phyloP scores from a whole-genome alignment of 2,329 filamentous ascomycete species.

The Sclerotinia trifoliorum region DNA sequence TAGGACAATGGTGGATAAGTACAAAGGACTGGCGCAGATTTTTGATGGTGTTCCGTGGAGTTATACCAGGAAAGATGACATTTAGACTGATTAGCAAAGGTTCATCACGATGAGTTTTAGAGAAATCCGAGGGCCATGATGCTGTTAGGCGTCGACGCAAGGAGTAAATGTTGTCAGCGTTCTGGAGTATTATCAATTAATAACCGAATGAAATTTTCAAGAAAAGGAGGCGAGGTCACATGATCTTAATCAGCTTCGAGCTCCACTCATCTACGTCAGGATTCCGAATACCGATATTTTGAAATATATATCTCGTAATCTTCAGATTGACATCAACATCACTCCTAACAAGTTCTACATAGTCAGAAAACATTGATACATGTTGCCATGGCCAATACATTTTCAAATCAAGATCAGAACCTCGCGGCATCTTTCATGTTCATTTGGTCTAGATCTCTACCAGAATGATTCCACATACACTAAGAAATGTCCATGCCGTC shows the following conservation, averaged over 20 bases:
- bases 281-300: background rate
- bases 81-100: background rate
- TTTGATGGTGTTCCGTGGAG: background rate
- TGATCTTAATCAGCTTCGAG: background rate
- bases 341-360: too few relatives aligned
- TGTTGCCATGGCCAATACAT: too few relatives aligned
- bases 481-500: constrained; percentile 1
- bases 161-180: too few relatives aligned
- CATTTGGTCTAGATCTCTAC: background rate
- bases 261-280: constrained; percentile 3
- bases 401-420: background rate
- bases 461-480: background rate
- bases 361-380: background rate
- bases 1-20: background rate
- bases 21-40: constrained; percentile 10
- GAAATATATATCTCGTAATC: background rate
- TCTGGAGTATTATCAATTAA: background rate
- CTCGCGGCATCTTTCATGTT: background rate
- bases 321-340: background rate
- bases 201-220: background rate
- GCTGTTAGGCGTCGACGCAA: too few relatives aligned
- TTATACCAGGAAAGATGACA: background rate
- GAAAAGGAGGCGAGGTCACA: background rate
- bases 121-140: background rate
- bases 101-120: background rate